Conservation (phyloP, 768 basidiomycete genomes). For the Suillus weaverae region DNA sequence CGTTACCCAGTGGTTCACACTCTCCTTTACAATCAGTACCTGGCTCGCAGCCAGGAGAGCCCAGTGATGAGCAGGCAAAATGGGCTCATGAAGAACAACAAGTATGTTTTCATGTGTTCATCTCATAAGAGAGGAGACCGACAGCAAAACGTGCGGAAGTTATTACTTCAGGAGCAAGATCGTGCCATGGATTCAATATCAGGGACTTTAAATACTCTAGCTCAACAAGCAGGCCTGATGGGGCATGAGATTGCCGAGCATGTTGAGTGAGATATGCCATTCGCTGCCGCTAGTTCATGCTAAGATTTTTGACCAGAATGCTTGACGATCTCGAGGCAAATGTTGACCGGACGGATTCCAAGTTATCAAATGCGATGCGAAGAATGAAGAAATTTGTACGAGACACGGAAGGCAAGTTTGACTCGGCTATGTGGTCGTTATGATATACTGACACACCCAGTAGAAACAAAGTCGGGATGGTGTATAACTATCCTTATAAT, state of each 20-base stretch:
- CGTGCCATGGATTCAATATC: slow-evolving; percentile 84
- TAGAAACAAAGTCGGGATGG: slow-evolving; percentile 88
- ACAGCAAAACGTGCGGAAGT: slow-evolving; percentile 40
- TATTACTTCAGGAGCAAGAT: slow-evolving; percentile 89
- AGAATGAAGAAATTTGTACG: slow-evolving; percentile 79
- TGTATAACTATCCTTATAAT: slow-evolving; percentile 85
- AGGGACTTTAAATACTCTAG: slow-evolving; percentile 80
- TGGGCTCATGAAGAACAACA: slow-evolving; percentile 90
- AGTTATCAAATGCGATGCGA: slow-evolving; percentile 63
- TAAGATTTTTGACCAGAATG: slow-evolving; percentile 51
- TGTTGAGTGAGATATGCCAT: slow-evolving; percentile 65
- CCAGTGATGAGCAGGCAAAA: slow-evolving; percentile 65
- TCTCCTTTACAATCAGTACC: slow-evolving; percentile 14
- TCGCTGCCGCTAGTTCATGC: slow-evolving; percentile 7
- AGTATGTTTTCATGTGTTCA: slow-evolving; percentile 37
- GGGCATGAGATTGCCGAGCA: slow-evolving; percentile 91
- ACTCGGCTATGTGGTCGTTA: not conserved
- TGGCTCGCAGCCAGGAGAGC: slow-evolving; percentile 21
- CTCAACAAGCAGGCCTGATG: slow-evolving; percentile 92
- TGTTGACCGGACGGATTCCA: slow-evolving; percentile 68
- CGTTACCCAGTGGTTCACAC: slow-evolving; percentile 21
- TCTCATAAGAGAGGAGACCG: not conserved
- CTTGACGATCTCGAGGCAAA: slow-evolving; percentile 74
- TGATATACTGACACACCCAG: slow-evolving; percentile 5
- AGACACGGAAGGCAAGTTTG: slow-evolving; percentile 69